Evolutionary conservation across 2,329 filamentous ascomycete genomes (phyloP).

Genomic region (Madurella mycetomatis): DNA sequence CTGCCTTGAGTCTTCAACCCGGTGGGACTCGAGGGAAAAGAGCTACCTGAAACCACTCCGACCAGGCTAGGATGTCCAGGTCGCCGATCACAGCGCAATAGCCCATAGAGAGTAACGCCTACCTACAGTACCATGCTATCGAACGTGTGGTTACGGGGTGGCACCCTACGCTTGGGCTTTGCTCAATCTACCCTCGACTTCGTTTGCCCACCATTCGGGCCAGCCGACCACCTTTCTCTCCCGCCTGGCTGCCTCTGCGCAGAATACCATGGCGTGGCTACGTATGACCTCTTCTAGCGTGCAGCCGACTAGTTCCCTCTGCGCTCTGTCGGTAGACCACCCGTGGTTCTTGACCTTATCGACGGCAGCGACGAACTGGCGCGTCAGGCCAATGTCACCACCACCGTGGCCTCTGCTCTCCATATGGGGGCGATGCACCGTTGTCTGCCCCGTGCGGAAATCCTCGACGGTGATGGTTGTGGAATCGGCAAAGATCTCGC

Average conservation of each 20-base stretch:
- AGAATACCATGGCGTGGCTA: conserved; percentile 90
- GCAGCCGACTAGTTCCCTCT: conserved; percentile 72
- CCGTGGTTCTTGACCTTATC: conserved; percentile 69
- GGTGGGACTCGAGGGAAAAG: no score
- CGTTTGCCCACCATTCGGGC: conserved; percentile 66
- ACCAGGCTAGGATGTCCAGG: no score
- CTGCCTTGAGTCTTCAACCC: no score
- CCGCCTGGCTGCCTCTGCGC: conserved; percentile 79
- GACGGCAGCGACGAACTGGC: conserved; percentile 79
- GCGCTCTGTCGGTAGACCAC: conserved; percentile 64
- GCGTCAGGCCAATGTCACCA: conserved; percentile 73
- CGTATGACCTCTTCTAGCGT: conserved; percentile 81
- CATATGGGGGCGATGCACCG: conserved; percentile 55
- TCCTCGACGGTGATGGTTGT: conserved; percentile 69
- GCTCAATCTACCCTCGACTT: conserved; percentile 38
- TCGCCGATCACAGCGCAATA: no score
- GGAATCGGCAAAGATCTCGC: conserved; percentile 84
- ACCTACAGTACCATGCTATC: background rate
- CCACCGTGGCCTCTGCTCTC: conserved; percentile 64
- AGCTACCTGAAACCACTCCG: no score
- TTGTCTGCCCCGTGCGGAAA: conserved; percentile 56
- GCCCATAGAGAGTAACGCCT: no score
- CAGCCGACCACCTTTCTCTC: conserved; percentile 69
- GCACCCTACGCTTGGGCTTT: conserved; percentile 1
- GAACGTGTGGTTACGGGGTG: background rate